Percentiles rank a stretch among this genome's conserved stretches.
Evolutionary conservation across 305 asterid species (phyloP).

Genomic region (Withania somnifera): DNA sequence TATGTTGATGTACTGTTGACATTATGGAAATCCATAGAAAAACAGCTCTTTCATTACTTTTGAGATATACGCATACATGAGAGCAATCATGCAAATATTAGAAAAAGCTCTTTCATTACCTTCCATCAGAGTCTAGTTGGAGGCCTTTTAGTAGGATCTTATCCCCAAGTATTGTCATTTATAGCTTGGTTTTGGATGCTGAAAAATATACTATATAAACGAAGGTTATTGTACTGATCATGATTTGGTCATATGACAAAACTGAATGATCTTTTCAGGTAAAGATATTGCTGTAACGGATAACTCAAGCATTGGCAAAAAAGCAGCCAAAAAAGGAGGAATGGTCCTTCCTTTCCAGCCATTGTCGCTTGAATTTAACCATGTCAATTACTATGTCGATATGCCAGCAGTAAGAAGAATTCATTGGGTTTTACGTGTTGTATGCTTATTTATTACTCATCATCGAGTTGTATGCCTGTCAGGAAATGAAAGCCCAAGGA

Average conservation of each 20-base stretch:
- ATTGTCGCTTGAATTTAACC: slow-evolving; percentile 67
- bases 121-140: no score
- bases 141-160: no score
- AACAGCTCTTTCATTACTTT: no score
- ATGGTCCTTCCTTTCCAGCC: slow-evolving; percentile 96
- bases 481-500: slow-evolving; percentile 84
- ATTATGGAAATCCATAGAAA: no score
- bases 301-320: slow-evolving; percentile 12
- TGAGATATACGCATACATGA: no score
- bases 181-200: not conserved
- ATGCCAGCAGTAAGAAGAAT: slow-evolving; percentile 79
- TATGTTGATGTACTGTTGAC: no score
- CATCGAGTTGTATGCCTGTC: not conserved
- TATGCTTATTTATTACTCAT: not conserved
- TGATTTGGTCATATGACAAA: not conserved
- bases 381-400: slow-evolving; percentile 81
- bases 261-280: slow-evolving; percentile 22
- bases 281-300: slow-evolving; percentile 27
- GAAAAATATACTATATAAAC: not conserved
- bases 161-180: not conserved
- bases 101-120: no score
- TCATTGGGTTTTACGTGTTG: not conserved
- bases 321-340: slow-evolving; percentile 33
- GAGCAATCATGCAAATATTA: no score
- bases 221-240: not conserved